Evolutionary conservation across 768 basidiomycete genomes (phyloP).

Genomic region (Auricularia sp.): DNA sequence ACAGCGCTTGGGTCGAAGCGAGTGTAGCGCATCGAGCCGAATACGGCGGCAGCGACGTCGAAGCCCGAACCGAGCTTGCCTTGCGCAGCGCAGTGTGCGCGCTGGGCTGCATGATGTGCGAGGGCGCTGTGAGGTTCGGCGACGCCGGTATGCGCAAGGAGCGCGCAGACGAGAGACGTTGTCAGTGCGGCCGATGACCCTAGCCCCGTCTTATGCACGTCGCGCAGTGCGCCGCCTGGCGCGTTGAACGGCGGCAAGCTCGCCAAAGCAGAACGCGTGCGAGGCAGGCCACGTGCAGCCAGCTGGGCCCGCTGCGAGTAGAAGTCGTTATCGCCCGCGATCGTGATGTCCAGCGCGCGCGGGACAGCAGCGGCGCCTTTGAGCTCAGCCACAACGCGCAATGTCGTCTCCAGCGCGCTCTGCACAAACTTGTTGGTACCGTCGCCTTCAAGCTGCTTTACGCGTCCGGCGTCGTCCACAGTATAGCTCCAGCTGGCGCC

Average conservation of each 20-base stretch:
- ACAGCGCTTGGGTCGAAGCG: slow-evolving; percentile 72
- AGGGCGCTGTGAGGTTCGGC: slow-evolving; percentile 40
- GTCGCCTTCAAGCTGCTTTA: not conserved
- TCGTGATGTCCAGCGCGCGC: slow-evolving; percentile 60
- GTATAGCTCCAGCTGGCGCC: slow-evolving; percentile 67
- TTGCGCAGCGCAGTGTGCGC: slow-evolving; percentile 90
- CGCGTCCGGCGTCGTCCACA: slow-evolving; percentile 23
- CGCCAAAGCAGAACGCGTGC: slow-evolving; percentile 51
- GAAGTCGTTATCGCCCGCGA: slow-evolving; percentile 94
- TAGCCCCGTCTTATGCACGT: slow-evolving; percentile 97
- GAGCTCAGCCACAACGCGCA: slow-evolving; percentile 56
- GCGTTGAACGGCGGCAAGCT: slow-evolving; percentile 67
- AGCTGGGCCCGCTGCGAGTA: slow-evolving; percentile 91
- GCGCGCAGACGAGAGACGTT: slow-evolving; percentile 81
- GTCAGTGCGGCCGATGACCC: slow-evolving; percentile 96
- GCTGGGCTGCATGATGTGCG: slow-evolving; percentile 90
- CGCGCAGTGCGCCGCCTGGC: slow-evolving; percentile 53
- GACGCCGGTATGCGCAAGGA: slow-evolving; percentile 56
- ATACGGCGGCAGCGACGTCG: slow-evolving; percentile 89
- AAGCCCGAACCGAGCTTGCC: slow-evolving; percentile 98
- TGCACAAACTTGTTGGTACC: slow-evolving; percentile 80
- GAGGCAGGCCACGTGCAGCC: slow-evolving; percentile 45
- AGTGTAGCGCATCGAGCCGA: slow-evolving; percentile 87
- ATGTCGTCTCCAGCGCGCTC: slow-evolving; percentile 70
- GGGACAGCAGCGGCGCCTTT: slow-evolving; percentile 36